These are phyloP conservation scores for Yarrowia sp. DNA, from an alignment of 805 yeast genomes.

Conservation along the genomic window DNA sequence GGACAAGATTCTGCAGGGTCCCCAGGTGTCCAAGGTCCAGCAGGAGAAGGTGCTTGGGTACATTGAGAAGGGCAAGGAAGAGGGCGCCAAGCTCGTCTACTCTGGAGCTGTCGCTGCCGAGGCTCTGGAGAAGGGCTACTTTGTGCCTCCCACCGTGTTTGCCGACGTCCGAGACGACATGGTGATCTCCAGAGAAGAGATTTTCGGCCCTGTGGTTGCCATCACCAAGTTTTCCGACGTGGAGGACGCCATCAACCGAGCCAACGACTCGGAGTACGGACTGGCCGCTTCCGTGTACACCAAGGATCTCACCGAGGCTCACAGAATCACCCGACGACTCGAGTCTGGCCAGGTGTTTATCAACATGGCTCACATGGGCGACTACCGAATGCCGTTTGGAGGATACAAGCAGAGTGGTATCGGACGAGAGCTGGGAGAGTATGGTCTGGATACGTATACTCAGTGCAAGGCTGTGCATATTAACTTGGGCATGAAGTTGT, in stretches of 20 bases:
- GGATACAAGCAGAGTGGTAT: slow-evolving; percentile 81
- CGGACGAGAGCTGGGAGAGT: slow-evolving; percentile 82
- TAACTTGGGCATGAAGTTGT: slow-evolving; percentile 55
- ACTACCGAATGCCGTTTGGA: slow-evolving; percentile 76
- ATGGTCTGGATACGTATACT: slow-evolving; percentile 73
- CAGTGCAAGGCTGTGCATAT: slow-evolving; percentile 81
- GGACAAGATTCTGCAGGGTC: slow-evolving; percentile 79
- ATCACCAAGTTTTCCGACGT: slow-evolving; percentile 68
- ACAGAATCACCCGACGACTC: slow-evolving; percentile 64
- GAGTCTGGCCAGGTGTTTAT: slow-evolving; percentile 75
- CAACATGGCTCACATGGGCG: slow-evolving; percentile 75
- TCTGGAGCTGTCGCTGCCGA: slow-evolving; percentile 71
- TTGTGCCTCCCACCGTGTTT: slow-evolving; percentile 77
- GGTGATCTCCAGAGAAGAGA: slow-evolving; percentile 79
- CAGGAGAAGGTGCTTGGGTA: slow-evolving; percentile 74
- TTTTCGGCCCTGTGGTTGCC: slow-evolving; percentile 89
- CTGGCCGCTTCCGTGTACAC: slow-evolving; percentile 85
- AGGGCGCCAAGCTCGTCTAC: slow-evolving; percentile 80
- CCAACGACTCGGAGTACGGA: slow-evolving; percentile 82
- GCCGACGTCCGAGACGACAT: slow-evolving; percentile 70
- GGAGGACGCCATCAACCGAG: slow-evolving; percentile 70
- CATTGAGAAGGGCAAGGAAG: slow-evolving; percentile 76
- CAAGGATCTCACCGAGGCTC: slow-evolving; percentile 67
- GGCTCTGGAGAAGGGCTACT: slow-evolving; percentile 61
- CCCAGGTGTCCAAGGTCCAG: slow-evolving; percentile 84